Percentiles rank a stretch among this genome's conserved stretches.
phyloP scores from a whole-genome alignment of 2,329 filamentous ascomycete genomes.

The Aspergillus niger region DNA sequence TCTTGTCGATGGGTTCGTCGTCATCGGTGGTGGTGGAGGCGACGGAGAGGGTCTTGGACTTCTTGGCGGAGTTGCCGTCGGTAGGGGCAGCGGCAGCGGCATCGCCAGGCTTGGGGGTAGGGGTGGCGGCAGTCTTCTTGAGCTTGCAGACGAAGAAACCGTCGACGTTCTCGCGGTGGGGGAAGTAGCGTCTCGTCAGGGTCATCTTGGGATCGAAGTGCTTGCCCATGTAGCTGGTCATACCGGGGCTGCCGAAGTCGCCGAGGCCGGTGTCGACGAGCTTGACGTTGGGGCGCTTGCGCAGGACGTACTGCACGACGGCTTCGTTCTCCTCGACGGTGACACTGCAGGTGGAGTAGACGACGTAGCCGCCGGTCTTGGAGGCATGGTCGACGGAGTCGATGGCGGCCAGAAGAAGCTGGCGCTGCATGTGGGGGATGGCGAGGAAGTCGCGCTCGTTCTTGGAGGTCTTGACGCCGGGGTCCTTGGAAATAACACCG shows the following conservation, averaged over 20 bases:
- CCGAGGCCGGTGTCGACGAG: slow-evolving; percentile 85
- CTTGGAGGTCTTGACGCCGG: slow-evolving; percentile 97
- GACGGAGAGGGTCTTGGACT: slow-evolving; percentile 25
- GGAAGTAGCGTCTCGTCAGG: slow-evolving; percentile 82
- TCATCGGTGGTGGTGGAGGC: slow-evolving; percentile 35
- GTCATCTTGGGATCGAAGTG: slow-evolving; percentile 83
- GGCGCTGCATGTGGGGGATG: slow-evolving; percentile 91
- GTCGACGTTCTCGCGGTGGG: slow-evolving; percentile 91
- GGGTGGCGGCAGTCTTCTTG: slow-evolving; percentile 83
- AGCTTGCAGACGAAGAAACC: slow-evolving; percentile 99
- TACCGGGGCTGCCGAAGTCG: slow-evolving; percentile 87
- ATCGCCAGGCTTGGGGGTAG: slow-evolving; percentile 37
- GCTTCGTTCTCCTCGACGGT: slow-evolving; percentile 92
- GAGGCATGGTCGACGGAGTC: slow-evolving; percentile 90
- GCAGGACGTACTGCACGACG: slow-evolving; percentile 90
- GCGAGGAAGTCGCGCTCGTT: slow-evolving; percentile 92
- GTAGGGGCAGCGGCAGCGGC: slow-evolving; percentile 27
- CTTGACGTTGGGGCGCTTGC: slow-evolving; percentile 87
- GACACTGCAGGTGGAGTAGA: slow-evolving; percentile 95
- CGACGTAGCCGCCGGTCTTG: slow-evolving; percentile 91
- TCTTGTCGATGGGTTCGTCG: slow-evolving; percentile 64
- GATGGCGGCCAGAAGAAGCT: slow-evolving; percentile 87
- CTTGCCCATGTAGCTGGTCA: slow-evolving; percentile 88
- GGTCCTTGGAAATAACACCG: slow-evolving; percentile 95
- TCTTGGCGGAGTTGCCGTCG: slow-evolving; percentile 20